Conservation (phyloP, 169 alveolate species). For the Plasmodium falciparum region DNA sequence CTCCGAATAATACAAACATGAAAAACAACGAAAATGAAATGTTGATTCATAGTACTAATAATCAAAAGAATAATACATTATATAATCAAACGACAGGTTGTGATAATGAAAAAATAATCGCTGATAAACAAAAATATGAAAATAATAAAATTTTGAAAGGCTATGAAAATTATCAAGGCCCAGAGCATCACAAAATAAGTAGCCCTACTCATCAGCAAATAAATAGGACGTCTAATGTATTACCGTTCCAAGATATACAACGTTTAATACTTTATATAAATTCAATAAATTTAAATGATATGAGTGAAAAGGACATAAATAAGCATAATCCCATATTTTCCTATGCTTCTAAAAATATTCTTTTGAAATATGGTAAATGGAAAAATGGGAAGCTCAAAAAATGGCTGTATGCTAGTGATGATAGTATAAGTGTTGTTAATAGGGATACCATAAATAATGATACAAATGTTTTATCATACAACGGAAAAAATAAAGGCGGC, state of each 20-base stretch:
- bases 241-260: conserved; percentile 40
- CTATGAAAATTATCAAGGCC: not conserved
- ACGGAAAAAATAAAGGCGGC: not conserved
- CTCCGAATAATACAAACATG: too few relatives aligned
- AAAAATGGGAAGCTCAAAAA: conserved; percentile 58
- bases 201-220: too few relatives aligned
- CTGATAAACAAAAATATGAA: conserved; percentile 1
- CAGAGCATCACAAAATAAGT: too few relatives aligned
- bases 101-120: too few relatives aligned
- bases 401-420: conserved; percentile 45
- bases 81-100: too few relatives aligned
- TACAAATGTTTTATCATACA: not conserved
- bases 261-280: conserved; percentile 17
- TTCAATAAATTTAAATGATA: conserved; percentile 36
- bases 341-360: conserved; percentile 50
- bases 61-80: too few relatives aligned
- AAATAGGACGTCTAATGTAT: too few relatives aligned
- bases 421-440: not conserved
- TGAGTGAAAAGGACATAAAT: conserved; percentile 47
- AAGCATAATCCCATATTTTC: conserved; percentile 20
- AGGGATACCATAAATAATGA: not conserved
- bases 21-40: too few relatives aligned
- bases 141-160: not conserved
- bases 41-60: too few relatives aligned
- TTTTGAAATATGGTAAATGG: conserved; percentile 63